Conservation (phyloP, 352 stramenopile genomes). For the Globisporangium canariense region DNA sequence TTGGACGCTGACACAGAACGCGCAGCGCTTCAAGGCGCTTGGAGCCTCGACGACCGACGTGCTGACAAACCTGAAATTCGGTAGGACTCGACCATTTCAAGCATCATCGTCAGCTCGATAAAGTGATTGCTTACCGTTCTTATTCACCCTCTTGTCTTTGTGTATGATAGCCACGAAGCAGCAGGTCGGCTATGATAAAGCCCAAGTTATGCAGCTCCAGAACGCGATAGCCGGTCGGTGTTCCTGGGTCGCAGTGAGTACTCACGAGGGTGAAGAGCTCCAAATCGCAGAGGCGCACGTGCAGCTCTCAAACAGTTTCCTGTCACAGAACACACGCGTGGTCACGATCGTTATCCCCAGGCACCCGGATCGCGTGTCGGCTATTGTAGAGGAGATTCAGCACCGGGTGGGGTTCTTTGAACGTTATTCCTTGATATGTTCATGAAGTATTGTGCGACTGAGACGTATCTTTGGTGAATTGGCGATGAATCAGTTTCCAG, state of each 20-base stretch:
- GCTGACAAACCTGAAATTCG: constrained; percentile 70
- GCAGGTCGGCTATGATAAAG: constrained; percentile 4
- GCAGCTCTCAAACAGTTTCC: constrained; percentile 17
- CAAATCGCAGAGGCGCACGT: constrained; percentile 42
- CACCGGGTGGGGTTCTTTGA: constrained; percentile 20
- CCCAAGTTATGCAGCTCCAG: constrained; percentile 11
- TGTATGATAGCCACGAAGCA: constrained; percentile 7
- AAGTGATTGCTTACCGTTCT: too few relatives aligned
- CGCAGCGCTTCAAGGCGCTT: constrained; percentile 38
- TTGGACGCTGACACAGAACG: constrained; percentile 28
- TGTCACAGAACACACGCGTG: constrained; percentile 9
- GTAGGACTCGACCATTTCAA: constrained; percentile 23
- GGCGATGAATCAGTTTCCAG: constrained; percentile 30
- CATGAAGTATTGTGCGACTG: neutral
- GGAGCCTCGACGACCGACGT: constrained; percentile 29
- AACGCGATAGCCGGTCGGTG: constrained; percentile 23
- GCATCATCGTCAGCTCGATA: neutral
- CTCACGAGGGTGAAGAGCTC: constrained; percentile 61
- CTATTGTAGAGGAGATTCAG: constrained; percentile 36
- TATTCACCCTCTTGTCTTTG: neutral
- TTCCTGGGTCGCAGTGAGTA: constrained; percentile 60
- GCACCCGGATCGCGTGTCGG: constrained; percentile 39
- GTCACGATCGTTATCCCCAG: constrained; percentile 59
- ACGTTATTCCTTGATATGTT: too few relatives aligned
- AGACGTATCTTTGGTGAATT: neutral